Conservation (phyloP, 768 basidiomycete genomes). For the Phaffia australis region DNA sequence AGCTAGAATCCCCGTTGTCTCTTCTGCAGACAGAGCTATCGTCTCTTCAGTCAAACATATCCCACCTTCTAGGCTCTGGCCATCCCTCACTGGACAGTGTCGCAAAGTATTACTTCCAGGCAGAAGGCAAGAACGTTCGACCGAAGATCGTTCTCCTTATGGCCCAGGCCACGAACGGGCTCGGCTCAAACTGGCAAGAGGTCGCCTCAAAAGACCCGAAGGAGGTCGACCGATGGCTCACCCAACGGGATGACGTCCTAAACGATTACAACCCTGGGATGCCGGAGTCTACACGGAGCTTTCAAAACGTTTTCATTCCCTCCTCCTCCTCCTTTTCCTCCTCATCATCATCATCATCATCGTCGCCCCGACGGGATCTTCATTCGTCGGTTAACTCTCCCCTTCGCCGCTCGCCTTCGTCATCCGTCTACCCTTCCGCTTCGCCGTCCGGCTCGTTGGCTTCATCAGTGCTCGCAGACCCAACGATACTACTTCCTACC, state of each 20-base stretch:
- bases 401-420: constrained; percentile 37
- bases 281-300: constrained; percentile 64
- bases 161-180: constrained; percentile 82
- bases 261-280: constrained; percentile 83
- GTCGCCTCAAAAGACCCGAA: constrained; percentile 45
- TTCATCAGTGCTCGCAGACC: constrained; percentile 38
- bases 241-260: constrained; percentile 59
- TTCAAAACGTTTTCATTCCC: constrained; percentile 41
- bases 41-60: constrained; percentile 57
- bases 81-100: constrained; percentile 79
- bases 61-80: constrained; percentile 71
- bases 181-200: constrained; percentile 48
- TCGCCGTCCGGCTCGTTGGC: constrained; percentile 28
- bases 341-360: neutral
- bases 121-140: constrained; percentile 68
- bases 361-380: neutral
- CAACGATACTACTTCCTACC: constrained; percentile 57
- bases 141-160: constrained; percentile 82
- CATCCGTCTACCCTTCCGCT: constrained; percentile 37
- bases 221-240: constrained; percentile 69
- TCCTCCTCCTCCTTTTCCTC: constrained; percentile 40
- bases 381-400: constrained; percentile 13
- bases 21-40: constrained; percentile 64
- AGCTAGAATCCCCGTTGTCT: too few species aligned
- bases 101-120: constrained; percentile 84